Conservation (phyloP, 2,329 filamentous ascomycete genomes). For the Pseudovirgaria hyperparasitica region DNA sequence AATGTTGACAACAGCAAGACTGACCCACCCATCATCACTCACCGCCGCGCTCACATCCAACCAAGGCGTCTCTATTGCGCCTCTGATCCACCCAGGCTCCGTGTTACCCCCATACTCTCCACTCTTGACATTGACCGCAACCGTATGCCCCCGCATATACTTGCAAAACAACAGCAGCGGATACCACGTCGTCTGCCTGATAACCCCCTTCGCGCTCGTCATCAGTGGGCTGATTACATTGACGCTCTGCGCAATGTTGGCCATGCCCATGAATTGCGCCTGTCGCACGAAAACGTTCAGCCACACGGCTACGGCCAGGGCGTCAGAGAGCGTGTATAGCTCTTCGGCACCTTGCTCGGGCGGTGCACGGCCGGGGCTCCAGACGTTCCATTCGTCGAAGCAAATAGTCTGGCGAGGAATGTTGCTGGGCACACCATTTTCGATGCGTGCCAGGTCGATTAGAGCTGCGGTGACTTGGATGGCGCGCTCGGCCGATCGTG, state of each 20-base stretch:
- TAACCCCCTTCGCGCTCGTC: slow-evolving; percentile 50
- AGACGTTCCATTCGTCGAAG: slow-evolving; percentile 81
- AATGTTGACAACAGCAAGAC: slow-evolving; percentile 62
- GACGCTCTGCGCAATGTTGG: slow-evolving; percentile 64
- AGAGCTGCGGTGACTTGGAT: slow-evolving; percentile 57
- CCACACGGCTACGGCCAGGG: slow-evolving; percentile 62
- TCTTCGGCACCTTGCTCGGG: slow-evolving; percentile 64
- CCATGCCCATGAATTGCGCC: slow-evolving; percentile 59
- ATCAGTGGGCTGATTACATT: slow-evolving; percentile 70
- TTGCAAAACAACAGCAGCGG: slow-evolving; percentile 55
- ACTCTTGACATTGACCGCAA: slow-evolving; percentile 52
- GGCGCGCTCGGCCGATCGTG: slow-evolving; percentile 56
- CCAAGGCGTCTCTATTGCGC: slow-evolving; percentile 55
- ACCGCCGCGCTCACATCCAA: slow-evolving; percentile 54
- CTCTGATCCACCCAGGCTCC: slow-evolving; percentile 50
- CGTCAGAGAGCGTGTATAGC: slow-evolving; percentile 57
- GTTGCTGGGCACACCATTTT: slow-evolving; percentile 47
- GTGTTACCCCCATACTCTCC: slow-evolving; percentile 56
- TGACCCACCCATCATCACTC: slow-evolving; percentile 47
- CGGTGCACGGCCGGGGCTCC: slow-evolving; percentile 59
- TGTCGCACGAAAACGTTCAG: slow-evolving; percentile 67
- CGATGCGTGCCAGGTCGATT: slow-evolving; percentile 62
- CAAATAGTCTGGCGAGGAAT: slow-evolving; percentile 59
- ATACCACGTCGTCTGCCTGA: slow-evolving; percentile 67
- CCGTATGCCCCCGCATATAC: slow-evolving; percentile 61